Conservation (phyloP, 805 yeast genomes). For the Metschnikowia colocasiae region DNA sequence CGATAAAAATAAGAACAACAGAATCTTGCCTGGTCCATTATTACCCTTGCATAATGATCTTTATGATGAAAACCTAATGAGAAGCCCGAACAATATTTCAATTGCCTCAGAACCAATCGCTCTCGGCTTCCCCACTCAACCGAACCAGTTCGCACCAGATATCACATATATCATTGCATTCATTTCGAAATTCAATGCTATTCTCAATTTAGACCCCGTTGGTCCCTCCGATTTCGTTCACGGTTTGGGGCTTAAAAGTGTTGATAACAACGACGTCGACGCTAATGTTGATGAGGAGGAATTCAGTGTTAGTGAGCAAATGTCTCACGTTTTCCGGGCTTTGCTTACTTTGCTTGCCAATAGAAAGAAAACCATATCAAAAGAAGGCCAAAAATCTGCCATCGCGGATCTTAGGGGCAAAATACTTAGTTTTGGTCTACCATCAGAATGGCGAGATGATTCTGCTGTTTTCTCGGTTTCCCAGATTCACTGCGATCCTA, state of each 20-base stretch:
- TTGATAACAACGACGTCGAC: background rate
- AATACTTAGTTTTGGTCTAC: constrained; percentile 29
- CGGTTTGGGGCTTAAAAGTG: constrained; percentile 27
- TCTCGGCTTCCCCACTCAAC: constrained; percentile 29
- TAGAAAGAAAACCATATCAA: constrained; percentile 29
- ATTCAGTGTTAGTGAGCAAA: constrained; percentile 25
- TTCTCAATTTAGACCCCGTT: constrained; percentile 21
- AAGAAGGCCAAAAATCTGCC: constrained; percentile 26
- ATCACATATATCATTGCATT: constrained; percentile 32
- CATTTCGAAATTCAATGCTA: constrained; percentile 28
- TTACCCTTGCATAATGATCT: constrained; percentile 32
- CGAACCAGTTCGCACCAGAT: constrained; percentile 30
- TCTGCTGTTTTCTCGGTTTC: constrained; percentile 7
- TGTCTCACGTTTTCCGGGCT: constrained; percentile 31
- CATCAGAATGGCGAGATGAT: constrained; percentile 37
- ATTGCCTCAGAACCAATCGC: constrained; percentile 28
- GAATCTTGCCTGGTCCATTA: constrained; percentile 40
- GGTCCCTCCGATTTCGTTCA: constrained; percentile 39
- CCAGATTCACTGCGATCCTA: constrained; percentile 7
- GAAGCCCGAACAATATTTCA: constrained; percentile 16
- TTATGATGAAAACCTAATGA: constrained; percentile 36
- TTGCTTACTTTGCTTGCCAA: constrained; percentile 36
- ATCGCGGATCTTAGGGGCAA: constrained; percentile 32
- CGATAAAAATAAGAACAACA: constrained; percentile 25
- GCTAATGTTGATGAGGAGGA: constrained; percentile 1